Percentiles rank a stretch among this genome's conserved stretches.
These are phyloP conservation scores for Truncatella angustata DNA, from an alignment of 2,329 filamentous ascomycete species.

Conservation along the genomic window DNA sequence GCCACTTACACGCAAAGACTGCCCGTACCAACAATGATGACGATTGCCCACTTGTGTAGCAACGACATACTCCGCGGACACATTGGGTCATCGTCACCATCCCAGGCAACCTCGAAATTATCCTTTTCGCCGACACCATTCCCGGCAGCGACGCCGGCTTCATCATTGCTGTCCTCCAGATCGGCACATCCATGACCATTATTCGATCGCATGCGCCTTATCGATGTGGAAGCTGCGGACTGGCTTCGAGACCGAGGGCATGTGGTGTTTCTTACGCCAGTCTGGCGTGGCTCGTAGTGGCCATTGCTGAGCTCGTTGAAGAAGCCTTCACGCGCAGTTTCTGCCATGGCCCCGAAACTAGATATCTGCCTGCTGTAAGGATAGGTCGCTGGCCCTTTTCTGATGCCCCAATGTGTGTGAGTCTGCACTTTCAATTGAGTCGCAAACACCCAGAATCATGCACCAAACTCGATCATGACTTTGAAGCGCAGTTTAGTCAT, in stretches of 20 bases:
- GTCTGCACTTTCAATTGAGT: too few species aligned
- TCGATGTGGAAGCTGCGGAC: slow-evolving; percentile 1
- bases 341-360: too few species aligned
- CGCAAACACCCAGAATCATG: too few species aligned
- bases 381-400: too few species aligned
- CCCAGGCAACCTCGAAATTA: slow-evolving; percentile 71
- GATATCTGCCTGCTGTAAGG: too few species aligned
- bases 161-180: slow-evolving; percentile 1
- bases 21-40: slow-evolving; percentile 69
- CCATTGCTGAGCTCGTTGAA: not conserved
- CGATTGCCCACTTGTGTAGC: slow-evolving; percentile 75
- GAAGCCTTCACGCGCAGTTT: not conserved
- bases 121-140: slow-evolving; percentile 31
- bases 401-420: too few species aligned
- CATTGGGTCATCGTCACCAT: slow-evolving; percentile 69
- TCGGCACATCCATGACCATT: slow-evolving; percentile 13
- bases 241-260: not conserved
- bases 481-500: too few species aligned
- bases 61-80: slow-evolving; percentile 69
- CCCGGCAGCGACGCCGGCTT: not conserved
- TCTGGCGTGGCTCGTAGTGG: not conserved
- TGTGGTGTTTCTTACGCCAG: not conserved
- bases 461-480: too few species aligned
- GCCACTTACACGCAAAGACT: slow-evolving; percentile 80
- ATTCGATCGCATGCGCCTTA: slow-evolving; percentile 7